These are phyloP conservation scores for Prunella vulgaris DNA, from an alignment of 257 asterid species.

Conservation along the genomic window DNA sequence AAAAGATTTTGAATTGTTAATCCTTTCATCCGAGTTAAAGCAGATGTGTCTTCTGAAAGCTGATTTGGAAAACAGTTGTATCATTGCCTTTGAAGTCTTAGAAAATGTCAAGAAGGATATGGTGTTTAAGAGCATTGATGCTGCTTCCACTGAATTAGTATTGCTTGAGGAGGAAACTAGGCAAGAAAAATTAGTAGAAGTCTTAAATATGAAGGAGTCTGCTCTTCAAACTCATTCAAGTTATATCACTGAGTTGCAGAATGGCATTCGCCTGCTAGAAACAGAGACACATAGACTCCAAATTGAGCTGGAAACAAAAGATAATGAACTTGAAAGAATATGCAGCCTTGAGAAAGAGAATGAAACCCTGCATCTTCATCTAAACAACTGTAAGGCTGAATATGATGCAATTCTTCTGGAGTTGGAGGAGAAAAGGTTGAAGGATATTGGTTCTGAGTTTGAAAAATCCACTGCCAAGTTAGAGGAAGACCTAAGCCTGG, in stretches of 20 bases:
- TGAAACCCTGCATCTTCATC: conserved; percentile 34
- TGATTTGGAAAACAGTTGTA: conserved; percentile 33
- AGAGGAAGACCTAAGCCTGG: conserved; percentile 37
- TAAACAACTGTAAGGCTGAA: conserved; percentile 39
- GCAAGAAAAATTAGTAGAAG: conserved; percentile 41
- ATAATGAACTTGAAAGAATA: conserved; percentile 39
- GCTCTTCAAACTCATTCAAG: conserved; percentile 52
- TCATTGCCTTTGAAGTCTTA: conserved; percentile 35
- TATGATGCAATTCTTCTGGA: conserved; percentile 38
- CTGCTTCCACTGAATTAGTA: conserved; percentile 42
- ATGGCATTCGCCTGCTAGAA: conserved; percentile 34
- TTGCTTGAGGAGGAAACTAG: conserved; percentile 54
- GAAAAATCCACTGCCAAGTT: conserved; percentile 38
- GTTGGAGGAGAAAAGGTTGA: conserved; percentile 43
- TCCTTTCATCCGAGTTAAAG: conserved; percentile 54
- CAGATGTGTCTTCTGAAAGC: conserved; percentile 38
- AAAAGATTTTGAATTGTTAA: conserved; percentile 53
- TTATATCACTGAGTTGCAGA: conserved; percentile 44
- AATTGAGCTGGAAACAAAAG: conserved; percentile 46
- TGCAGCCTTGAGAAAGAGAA: conserved; percentile 54
- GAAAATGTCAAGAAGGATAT: conserved; percentile 51
- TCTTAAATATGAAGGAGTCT: conserved; percentile 48
- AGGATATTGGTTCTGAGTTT: conserved; percentile 27
- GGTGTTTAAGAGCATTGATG: conserved; percentile 52
- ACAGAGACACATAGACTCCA: conserved; percentile 38